Base-by-base conservation (phyloP, 2,329 filamentous ascomycete genomes). In the Monosporascus sp. region DNA sequence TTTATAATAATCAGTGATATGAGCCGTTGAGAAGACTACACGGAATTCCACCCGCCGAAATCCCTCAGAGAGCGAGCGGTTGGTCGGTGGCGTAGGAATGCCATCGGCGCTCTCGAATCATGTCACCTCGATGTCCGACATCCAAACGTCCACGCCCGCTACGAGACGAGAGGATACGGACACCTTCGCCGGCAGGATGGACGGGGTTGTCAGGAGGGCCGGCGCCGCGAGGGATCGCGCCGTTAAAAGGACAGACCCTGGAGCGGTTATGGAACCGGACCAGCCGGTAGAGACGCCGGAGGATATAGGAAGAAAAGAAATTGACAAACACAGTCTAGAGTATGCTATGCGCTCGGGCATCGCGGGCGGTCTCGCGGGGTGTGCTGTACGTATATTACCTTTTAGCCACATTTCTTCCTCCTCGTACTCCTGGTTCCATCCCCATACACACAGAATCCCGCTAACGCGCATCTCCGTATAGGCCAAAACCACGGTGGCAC, bases 401-500 rank as follows among this genome's bases (percentile, higher is more conserved):
- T 53, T 57, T 49, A 19, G 45, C 17, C 19, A 3, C 38, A 19
- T 43, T 6, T 43, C 40, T 24, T 24, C 40, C 22, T 43, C 40
- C 22, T 20, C 22, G 17, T 43, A 16, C 40, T 7, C 37, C 3
- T 11, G 9, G 1, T 14, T 9, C 6, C 40, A 43, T 24, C 11
- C 31, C 4, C 31, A 14, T 14, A 35, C 31, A 5, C 3, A 35
- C 11, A 5, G 19, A 19, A 43, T 9, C 19, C 11, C 19, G 9
- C 43, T 46, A 31, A 46, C 17, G 22, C 9, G 14, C 11, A 16
- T 26, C 22, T 45, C 41, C 50, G 52, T 56, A 50, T 63, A 96
- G 91, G 94, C 89, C 57, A 99, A 99, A 78, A 97, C 93, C 0
- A 78, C 96, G 7, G 95, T 99, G 38, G 94, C 91, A 24, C 94